A percentile compares a stretch with the other conserved stretches of the same genome.
Conservation (phyloP, 106 monocot species). For the Dendrobium chrysotoxum region DNA sequence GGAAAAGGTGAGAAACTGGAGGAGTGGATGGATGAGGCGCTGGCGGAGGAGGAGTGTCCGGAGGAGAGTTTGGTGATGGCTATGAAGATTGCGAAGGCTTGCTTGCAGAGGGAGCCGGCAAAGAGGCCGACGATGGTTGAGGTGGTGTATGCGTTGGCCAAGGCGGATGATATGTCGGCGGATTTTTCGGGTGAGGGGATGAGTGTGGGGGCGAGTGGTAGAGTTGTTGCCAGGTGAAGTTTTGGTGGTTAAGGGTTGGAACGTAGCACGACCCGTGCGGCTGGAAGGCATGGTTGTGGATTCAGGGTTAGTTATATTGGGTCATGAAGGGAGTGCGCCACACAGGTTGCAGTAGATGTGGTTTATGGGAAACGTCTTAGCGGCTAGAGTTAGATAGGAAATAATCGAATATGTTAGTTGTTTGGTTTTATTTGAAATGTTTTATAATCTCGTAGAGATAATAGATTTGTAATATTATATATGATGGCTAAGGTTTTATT, state of each 20-base stretch:
- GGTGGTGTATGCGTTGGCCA: constrained; percentile 60
- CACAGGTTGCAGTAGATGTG: too few species aligned
- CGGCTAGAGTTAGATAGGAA: too few species aligned
- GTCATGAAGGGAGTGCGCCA: too few species aligned
- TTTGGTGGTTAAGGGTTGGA: background rate
- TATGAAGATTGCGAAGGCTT: constrained; percentile 43
- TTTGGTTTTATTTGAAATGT: too few species aligned
- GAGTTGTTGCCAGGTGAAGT: background rate
- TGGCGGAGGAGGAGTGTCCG: constrained; percentile 22
- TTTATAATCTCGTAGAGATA: too few species aligned
- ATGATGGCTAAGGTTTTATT: too few species aligned
- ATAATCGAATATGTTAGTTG: too few species aligned
- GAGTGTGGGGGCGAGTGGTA: background rate
- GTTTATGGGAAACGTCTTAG: too few species aligned
- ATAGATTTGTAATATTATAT: too few species aligned
- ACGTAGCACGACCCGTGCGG: too few species aligned
- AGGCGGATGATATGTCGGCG: constrained; percentile 43
- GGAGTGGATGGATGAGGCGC: constrained; percentile 58
- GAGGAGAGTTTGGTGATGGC: constrained; percentile 46
- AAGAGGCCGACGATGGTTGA: constrained; percentile 79
- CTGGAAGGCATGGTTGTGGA: too few species aligned
- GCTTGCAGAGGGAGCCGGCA: constrained; percentile 56
- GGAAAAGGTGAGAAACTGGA: constrained; percentile 26
- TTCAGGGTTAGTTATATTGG: too few species aligned
- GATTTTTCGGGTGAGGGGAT: constrained; percentile 26